Conservation (phyloP, 768 basidiomycete species). For the Collybia mongolica region DNA sequence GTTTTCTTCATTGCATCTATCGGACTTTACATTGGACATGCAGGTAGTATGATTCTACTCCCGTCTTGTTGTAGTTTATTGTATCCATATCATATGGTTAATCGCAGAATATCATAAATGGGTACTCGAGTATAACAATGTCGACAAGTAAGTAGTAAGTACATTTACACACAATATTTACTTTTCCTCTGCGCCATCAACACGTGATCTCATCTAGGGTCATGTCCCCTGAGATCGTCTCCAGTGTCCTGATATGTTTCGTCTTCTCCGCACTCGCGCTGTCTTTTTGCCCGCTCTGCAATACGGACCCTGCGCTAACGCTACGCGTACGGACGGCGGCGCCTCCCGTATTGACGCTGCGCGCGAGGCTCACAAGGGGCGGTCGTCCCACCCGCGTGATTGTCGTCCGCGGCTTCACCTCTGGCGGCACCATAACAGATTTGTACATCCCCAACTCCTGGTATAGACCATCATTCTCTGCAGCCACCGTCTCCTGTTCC, state of each 20-base stretch:
- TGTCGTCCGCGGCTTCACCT: conserved; percentile 51
- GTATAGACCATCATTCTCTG: conserved; percentile 44
- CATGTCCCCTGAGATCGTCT: conserved; percentile 45
- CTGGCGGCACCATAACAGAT: conserved; percentile 48
- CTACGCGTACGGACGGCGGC: neutral
- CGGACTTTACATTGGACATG: neutral
- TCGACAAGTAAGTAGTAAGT: no score
- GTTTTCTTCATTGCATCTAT: neutral
- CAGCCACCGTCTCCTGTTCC: conserved; percentile 46
- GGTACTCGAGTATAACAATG: no score
- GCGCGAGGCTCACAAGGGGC: conserved; percentile 43
- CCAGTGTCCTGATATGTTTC: conserved; percentile 19
- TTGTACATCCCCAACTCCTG: conserved; percentile 62
- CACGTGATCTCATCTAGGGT: conserved; percentile 43
- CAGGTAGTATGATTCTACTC: no score
- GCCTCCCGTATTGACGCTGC: conserved; percentile 29
- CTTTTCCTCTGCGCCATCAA: neutral
- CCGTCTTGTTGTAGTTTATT: no score
- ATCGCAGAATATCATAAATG: no score
- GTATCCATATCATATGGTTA: no score
- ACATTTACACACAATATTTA: no score
- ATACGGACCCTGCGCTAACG: neutral
- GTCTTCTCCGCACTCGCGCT: conserved; percentile 5
- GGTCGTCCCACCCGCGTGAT: conserved; percentile 50
- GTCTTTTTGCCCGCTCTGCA: neutral